A percentile compares a stretch with the other conserved stretches of the same genome.
phyloP scores from a whole-genome alignment of 805 yeast genomes.

The Priceomyces carsonii region DNA sequence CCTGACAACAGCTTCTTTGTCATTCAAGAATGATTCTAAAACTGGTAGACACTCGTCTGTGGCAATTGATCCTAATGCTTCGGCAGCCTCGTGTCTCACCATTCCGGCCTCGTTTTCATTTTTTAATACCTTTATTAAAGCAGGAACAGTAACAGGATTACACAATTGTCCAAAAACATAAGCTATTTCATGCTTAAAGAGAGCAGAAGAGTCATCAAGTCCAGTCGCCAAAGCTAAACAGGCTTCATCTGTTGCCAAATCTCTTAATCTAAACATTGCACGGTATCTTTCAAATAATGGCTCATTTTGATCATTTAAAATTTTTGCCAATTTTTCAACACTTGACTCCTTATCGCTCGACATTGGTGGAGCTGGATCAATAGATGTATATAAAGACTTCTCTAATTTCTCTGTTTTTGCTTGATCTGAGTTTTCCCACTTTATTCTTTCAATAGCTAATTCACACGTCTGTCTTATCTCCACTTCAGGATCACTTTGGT shows the following conservation, averaged over 20 bases:
- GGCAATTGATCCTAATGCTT: conserved; percentile 95
- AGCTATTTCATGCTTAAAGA: conserved; percentile 97
- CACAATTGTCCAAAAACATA: conserved; percentile 97
- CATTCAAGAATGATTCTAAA: conserved; percentile 73
- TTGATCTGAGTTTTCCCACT: conserved; percentile 79
- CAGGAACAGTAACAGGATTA: conserved; percentile 89
- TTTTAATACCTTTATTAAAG: conserved; percentile 77
- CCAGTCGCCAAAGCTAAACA: conserved; percentile 90
- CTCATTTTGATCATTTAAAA: conserved; percentile 72
- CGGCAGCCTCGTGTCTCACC: conserved; percentile 99
- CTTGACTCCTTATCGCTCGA: conserved; percentile 57
- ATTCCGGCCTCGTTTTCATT: conserved; percentile 86
- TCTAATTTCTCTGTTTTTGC: conserved; percentile 71
- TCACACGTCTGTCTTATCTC: conserved; percentile 98
- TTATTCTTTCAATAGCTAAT: conserved; percentile 90
- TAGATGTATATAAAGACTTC: conserved; percentile 75
- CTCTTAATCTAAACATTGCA: conserved; percentile 97
- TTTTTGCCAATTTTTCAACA: conserved; percentile 61
- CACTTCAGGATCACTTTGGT: conserved; percentile 70
- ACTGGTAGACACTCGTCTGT: conserved; percentile 94
- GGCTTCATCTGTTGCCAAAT: conserved; percentile 91
- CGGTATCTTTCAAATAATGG: conserved; percentile 93
- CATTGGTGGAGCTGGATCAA: conserved; percentile 98
- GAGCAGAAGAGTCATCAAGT: conserved; percentile 84
- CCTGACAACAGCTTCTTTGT: conserved; percentile 86